Evolutionary conservation across 2,329 filamentous ascomycete genomes (phyloP).

Genomic region (Periconia sp.): DNA sequence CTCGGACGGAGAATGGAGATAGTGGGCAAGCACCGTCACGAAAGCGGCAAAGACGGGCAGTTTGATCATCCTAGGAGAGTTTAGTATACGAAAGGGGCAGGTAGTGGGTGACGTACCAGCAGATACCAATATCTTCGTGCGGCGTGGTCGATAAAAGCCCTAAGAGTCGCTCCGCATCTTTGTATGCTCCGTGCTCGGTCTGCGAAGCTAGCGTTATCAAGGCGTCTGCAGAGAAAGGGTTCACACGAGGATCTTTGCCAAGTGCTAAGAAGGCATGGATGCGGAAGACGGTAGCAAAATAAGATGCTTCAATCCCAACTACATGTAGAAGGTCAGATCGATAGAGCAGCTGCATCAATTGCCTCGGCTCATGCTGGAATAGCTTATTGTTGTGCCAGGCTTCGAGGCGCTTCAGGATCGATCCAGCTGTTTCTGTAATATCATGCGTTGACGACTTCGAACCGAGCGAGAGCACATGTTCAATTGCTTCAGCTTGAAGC

Average conservation of each 20-base stretch:
- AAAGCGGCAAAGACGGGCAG: conserved; percentile 26
- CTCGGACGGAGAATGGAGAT: conserved; percentile 17
- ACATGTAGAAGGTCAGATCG: conserved; percentile 30
- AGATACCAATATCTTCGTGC: conserved; percentile 25
- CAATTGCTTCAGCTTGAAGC: conserved; percentile 30
- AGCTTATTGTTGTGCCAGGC: conserved; percentile 26
- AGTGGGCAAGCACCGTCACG: conserved; percentile 26
- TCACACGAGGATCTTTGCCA: conserved; percentile 18
- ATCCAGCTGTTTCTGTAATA: conserved; percentile 4
- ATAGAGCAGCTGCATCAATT: conserved; percentile 31
- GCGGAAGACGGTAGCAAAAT: conserved; percentile 32
- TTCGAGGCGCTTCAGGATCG: conserved; percentile 16
- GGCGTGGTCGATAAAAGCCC: conserved; percentile 23
- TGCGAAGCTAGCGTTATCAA: conserved; percentile 19
- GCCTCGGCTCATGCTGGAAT: conserved; percentile 19
- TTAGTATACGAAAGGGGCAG: background rate
- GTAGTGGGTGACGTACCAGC: conserved; percentile 18
- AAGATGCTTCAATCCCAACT: conserved; percentile 25
- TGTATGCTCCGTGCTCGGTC: conserved; percentile 19
- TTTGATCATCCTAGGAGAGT: conserved; percentile 13
- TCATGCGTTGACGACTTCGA: conserved; percentile 10
- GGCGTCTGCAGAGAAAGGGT: conserved; percentile 24
- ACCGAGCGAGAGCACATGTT: conserved; percentile 22
- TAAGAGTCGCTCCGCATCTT: conserved; percentile 24
- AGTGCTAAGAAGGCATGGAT: conserved; percentile 22